Base-by-base conservation (phyloP, 805 yeast genomes). In the Danielia reshetovae region DNA sequence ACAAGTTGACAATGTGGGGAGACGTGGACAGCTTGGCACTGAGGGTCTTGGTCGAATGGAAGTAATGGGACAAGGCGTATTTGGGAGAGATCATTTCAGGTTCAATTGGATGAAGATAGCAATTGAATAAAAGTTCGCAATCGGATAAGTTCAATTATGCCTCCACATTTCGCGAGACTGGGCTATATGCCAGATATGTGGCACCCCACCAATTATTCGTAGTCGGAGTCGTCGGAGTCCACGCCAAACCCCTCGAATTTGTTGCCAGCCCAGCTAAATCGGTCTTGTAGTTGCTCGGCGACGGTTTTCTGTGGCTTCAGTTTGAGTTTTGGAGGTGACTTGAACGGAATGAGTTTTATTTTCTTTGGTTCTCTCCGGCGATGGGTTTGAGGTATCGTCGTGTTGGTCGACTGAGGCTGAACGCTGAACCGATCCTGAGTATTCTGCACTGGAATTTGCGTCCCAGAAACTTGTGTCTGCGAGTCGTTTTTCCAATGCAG, bases 1-100 rank as follows among this genome's bases (percentile, higher is more conserved):
- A 85, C 22, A 85, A 45, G 46, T 83, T 85, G 37, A 85, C 70
- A 2, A 55, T 71, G 55, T 57, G 73, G 40, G 66, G 68, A 11
- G 55, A 48, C 16, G 25, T 15, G 14, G 27, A 15, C 9, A 32
- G 35, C 8, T 39, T 32, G 8, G 25, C 24, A 3, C 51, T 38
- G 27, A 56, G 37, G 14, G 52, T 39, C 15, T 45, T 43, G 18
- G 49, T 40, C 7, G 53, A 17, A 18, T 32, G 33, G 39, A 42
- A 65, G 42, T 56, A 59, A 43, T 67, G 70, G 14, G 70, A 56
- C 3, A 46, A 29, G n/a, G 65, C 43, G 51, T 63, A 67, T 36
- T 65, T 67, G 9, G 72, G 73, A 5, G 70, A 60, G 26, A 67
- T 58, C 71, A 65, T 67, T n/a, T n/a, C n/a, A 14, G 29, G 19